Evolutionary conservation across 352 stramenopile genomes (phyloP).

Genomic region (Globisporangium middletonii): DNA sequence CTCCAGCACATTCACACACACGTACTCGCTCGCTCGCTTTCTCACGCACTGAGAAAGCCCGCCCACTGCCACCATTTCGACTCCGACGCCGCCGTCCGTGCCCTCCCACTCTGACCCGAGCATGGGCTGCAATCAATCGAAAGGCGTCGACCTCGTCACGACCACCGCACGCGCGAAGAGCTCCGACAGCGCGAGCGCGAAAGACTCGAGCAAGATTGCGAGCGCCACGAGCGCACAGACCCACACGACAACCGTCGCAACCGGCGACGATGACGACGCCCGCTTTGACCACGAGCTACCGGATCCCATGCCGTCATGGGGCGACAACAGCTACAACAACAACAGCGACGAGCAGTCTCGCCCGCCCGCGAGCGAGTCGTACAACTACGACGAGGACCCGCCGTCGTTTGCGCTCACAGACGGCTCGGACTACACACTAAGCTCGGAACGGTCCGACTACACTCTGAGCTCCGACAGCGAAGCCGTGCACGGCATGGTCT

Average conservation of each 20-base stretch:
- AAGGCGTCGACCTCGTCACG: slow-evolving; percentile 14
- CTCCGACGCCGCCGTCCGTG: background rate
- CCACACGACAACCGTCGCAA: background rate
- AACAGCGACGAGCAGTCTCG: slow-evolving; percentile 14
- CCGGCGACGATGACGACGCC: background rate
- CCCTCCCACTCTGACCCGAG: background rate
- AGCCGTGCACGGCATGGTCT: slow-evolving; percentile 43
- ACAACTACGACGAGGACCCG: slow-evolving; percentile 29
- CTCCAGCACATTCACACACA: background rate
- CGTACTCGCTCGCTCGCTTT: slow-evolving; percentile 1
- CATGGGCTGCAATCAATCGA: slow-evolving; percentile 71
- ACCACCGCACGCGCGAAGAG: background rate
- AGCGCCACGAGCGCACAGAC: slow-evolving; percentile 1
- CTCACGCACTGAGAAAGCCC: slow-evolving; percentile 12
- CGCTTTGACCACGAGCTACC: slow-evolving; percentile 6
- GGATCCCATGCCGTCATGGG: background rate
- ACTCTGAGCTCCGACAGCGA: slow-evolving; percentile 53
- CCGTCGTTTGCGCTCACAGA: slow-evolving; percentile 45
- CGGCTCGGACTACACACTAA: slow-evolving; percentile 32
- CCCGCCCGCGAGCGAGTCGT: slow-evolving; percentile 16
- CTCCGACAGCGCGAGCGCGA: background rate
- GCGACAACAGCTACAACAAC: background rate
- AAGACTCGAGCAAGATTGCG: background rate
- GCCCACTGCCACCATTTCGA: slow-evolving; percentile 7
- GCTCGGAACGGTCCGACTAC: slow-evolving; percentile 23